A percentile compares a stretch with the other conserved stretches of the same genome.
Evolutionary conservation across 2,329 filamentous ascomycete genomes (phyloP).

Genomic region (Didymella keratinophila): DNA sequence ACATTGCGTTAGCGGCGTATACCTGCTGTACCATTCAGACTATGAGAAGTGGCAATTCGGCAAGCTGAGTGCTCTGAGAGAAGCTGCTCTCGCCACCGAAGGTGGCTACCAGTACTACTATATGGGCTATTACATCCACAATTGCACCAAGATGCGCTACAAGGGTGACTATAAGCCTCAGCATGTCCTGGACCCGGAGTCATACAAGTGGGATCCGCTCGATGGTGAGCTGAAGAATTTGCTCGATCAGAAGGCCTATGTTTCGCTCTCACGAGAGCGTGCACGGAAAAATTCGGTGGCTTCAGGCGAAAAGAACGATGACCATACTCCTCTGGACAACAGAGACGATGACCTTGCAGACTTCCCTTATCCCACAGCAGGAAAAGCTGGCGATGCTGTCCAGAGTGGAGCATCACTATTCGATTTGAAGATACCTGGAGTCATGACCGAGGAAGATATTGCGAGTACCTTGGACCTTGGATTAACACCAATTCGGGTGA

Average conservation of each 20-base stretch:
- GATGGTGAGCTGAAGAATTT: slow-evolving; percentile 60
- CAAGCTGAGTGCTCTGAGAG: slow-evolving; percentile 76
- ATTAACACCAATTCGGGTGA: slow-evolving; percentile 63
- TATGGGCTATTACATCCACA: slow-evolving; percentile 84
- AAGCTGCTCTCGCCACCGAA: slow-evolving; percentile 75
- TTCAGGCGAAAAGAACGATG: slow-evolving; percentile 1
- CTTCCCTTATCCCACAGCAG: slow-evolving; percentile 36
- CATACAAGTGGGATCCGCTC: slow-evolving; percentile 68
- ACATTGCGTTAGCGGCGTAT: slow-evolving; percentile 79
- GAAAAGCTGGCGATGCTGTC: slow-evolving; percentile 47
- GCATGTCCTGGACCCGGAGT: slow-evolving; percentile 74
- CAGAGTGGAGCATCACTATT: slow-evolving; percentile 61
- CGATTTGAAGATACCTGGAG: slow-evolving; percentile 70
- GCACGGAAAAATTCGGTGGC: slow-evolving; percentile 27
- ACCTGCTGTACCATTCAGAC: slow-evolving; percentile 82
- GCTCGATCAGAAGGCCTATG: slow-evolving; percentile 65
- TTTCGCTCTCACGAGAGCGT: slow-evolving; percentile 52
- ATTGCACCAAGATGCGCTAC: slow-evolving; percentile 83
- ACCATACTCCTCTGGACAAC: not conserved
- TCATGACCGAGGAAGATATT: slow-evolving; percentile 65
- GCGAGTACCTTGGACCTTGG: slow-evolving; percentile 63
- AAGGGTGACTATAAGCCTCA: slow-evolving; percentile 82
- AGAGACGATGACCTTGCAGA: slow-evolving; percentile 26
- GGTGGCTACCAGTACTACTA: slow-evolving; percentile 79
- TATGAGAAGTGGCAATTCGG: slow-evolving; percentile 74